Conservation (phyloP, 306 rosid species). For the Glycine soja region DNA sequence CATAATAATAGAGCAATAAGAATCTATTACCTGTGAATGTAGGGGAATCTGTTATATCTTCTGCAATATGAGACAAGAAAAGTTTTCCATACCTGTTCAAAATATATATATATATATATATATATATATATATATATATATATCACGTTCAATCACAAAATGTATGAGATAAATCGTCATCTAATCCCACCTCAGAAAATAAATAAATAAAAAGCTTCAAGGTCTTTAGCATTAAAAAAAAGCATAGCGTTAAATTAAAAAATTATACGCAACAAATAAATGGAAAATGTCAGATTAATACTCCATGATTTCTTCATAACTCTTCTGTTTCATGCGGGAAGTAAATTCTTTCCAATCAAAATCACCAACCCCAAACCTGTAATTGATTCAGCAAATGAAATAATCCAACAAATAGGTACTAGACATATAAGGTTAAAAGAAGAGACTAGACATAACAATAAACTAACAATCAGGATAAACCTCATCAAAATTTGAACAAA, state of each 20-base stretch:
- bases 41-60: slow-evolving; percentile 75
- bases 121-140: background rate
- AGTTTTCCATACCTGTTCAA: slow-evolving; percentile 75
- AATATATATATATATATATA: background rate
- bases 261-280: slow-evolving; percentile 25
- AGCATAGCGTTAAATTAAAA: background rate
- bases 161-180: background rate
- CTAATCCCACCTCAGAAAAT: background rate
- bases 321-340: slow-evolving; percentile 87
- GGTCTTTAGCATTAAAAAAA: slow-evolving; percentile 16
- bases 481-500: slow-evolving; percentile 96
- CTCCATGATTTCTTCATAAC: slow-evolving; percentile 81
- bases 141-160: slow-evolving; percentile 44
- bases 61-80: slow-evolving; percentile 85
- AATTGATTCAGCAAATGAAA: slow-evolving; percentile 46
- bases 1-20: slow-evolving; percentile 19
- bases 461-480: slow-evolving; percentile 47
- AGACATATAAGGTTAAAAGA: background rate
- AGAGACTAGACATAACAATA: slow-evolving; percentile 39
- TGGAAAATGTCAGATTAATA: slow-evolving; percentile 50
- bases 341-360: slow-evolving; percentile 90
- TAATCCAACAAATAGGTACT: background rate
- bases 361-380: slow-evolving; percentile 94
- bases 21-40: slow-evolving; percentile 75
- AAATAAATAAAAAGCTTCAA: background rate